Evolutionary conservation across 2,329 filamentous ascomycete species (phyloP), one percentile per base, ranked within the genome.

Genomic region (Tolypocladium cylindrosporum): DNA sequence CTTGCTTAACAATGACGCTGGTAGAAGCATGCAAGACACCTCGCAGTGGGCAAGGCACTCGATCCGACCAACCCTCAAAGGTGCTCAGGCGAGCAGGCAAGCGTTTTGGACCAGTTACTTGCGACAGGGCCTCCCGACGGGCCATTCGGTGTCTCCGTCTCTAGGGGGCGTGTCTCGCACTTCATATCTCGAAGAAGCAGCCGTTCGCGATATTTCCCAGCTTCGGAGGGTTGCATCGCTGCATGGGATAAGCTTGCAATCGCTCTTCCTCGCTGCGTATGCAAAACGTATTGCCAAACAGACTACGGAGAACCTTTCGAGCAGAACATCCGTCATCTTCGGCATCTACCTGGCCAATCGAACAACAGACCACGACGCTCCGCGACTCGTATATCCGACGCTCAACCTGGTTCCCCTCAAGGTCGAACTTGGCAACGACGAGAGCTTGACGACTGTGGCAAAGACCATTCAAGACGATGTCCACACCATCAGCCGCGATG

Each of bases 291-390:
- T 75, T 2, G 65, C 70, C 54, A 63, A 66, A 7, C 75, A 82
- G 43, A 71, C 42, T 2, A n/a, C 40, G 4, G 31, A 7, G 10
- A 5, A 21, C 16, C 43, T 53, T 7, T n/a, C 39, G 4, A 45
- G 42, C 19, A 53, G 50, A 10, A 31, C 52, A 2, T 54, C 57
- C n/a, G 61, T 89, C 1, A 73, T 90, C 0, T 79, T 96, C 55
- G 92, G 91, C 2, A 72, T 96, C 27, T 97, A 96, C 69, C 81
- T 96, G 10, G 89, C 91, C 48, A 96, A 95, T 68, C 82, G 91
- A 55, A 79, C 80, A 0, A 71, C 79, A 10, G 73, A 79, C 3
- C 74, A 78, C 3, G 68, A 84, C 1, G 74, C 81, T 2, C 68
- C 75, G 0, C 62, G 64, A 3, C 34, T 51, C 0, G 73, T 79